Evolutionary conservation across 495 filamentous ascomycete species (phyloP).

Genomic region (Aspergillus campestris): DNA sequence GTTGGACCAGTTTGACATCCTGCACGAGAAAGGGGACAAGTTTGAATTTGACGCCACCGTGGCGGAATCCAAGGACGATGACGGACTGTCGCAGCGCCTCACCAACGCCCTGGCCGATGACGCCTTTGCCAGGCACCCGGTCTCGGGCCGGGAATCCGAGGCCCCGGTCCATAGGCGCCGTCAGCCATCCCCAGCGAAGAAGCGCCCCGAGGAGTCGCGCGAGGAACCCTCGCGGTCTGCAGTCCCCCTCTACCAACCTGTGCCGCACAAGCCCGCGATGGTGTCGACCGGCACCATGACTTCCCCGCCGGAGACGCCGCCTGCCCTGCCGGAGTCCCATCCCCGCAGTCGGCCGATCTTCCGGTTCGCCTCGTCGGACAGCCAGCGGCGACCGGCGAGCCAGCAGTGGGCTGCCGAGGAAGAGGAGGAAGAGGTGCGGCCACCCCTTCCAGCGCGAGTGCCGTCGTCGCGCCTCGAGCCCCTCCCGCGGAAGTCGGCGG

Average conservation of each 20-base stretch:
- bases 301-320: slow-evolving; percentile 58
- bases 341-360: slow-evolving; percentile 46
- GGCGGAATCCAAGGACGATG: slow-evolving; percentile 41
- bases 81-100: slow-evolving; percentile 63
- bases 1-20: slow-evolving; percentile 83
- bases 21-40: slow-evolving; percentile 77
- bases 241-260: slow-evolving; percentile 48
- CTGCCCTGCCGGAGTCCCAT: slow-evolving; percentile 36
- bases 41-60: slow-evolving; percentile 71
- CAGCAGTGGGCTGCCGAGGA: slow-evolving; percentile 31
- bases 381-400: slow-evolving; percentile 49
- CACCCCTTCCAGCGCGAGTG: slow-evolving; percentile 21
- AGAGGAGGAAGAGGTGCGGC: slow-evolving; percentile 19
- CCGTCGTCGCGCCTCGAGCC: slow-evolving; percentile 29
- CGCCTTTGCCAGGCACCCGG: slow-evolving; percentile 55
- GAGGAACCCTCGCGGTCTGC: slow-evolving; percentile 18
- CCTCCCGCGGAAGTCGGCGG: slow-evolving; percentile 42
- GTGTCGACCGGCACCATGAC: slow-evolving; percentile 96
- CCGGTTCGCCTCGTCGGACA: slow-evolving; percentile 50
- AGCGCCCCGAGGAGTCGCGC: slow-evolving; percentile 8
- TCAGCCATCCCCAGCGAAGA: slow-evolving; percentile 19
- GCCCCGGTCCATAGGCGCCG: slow-evolving; percentile 19
- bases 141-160: slow-evolving; percentile 20
- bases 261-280: slow-evolving; percentile 57
- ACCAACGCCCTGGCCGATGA: slow-evolving; percentile 83